These are phyloP conservation scores for Dendrobium catenatum DNA, from an alignment of 106 monocot species.

Conservation along the genomic window DNA sequence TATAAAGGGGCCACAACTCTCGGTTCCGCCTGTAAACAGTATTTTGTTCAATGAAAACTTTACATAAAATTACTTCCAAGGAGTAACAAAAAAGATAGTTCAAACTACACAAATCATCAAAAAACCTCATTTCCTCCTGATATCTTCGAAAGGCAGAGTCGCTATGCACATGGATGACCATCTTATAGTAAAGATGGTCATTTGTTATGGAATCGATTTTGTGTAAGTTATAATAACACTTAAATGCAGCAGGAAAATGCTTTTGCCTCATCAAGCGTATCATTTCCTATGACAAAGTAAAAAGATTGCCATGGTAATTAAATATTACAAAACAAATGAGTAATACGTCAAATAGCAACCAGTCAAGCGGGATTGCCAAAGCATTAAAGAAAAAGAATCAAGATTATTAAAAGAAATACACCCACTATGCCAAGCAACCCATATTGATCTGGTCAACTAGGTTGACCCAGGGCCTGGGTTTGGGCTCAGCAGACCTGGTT, in stretches of 20 bases:
- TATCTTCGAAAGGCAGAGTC: constrained; percentile 91
- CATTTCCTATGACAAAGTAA: constrained; percentile 60
- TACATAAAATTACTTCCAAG: background rate
- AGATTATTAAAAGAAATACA: background rate
- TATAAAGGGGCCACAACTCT: constrained; percentile 92
- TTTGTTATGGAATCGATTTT: constrained; percentile 65
- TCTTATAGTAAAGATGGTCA: constrained; percentile 68
- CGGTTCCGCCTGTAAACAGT: constrained; percentile 57
- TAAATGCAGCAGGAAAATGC: constrained; percentile 73
- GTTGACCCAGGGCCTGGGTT: too few relatives aligned
- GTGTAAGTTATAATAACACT: constrained; percentile 86
- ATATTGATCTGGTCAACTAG: too few relatives aligned
- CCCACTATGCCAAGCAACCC: background rate
- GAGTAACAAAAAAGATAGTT: background rate
- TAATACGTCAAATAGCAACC: background rate
- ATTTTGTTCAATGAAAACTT: background rate
- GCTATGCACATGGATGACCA: constrained; percentile 94
- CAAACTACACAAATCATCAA: background rate
- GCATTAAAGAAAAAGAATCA: background rate
- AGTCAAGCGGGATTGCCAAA: background rate
- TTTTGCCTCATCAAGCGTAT: constrained; percentile 86
- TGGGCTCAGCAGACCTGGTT: too few relatives aligned
- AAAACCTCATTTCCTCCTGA: constrained; percentile 94
- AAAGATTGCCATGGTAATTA: background rate
- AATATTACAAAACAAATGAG: background rate